These are phyloP conservation scores for Cardamine resedifolia DNA, from an alignment of 345 rosid genomes.

Conservation along the genomic window DNA sequence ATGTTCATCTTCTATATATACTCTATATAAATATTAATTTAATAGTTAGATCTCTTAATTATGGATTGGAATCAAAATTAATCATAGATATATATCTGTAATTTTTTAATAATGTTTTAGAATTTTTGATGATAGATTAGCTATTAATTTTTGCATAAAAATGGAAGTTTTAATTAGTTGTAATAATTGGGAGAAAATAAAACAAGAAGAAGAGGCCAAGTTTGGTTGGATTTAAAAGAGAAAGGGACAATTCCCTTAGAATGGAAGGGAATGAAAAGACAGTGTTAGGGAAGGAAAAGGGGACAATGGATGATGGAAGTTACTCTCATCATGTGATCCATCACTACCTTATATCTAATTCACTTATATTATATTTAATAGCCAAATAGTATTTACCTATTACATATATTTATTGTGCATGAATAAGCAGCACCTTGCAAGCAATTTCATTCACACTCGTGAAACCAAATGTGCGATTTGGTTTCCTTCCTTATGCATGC, in stretches of 20 bases:
- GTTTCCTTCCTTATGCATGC: background rate
- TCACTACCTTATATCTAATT: slow-evolving; percentile 26
- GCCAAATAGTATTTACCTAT: background rate
- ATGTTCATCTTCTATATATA: background rate
- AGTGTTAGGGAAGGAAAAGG: slow-evolving; percentile 38
- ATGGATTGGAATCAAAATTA: background rate
- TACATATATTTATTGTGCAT: background rate
- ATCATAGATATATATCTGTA: background rate
- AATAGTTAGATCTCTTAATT: background rate
- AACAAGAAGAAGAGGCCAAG: slow-evolving; percentile 42
- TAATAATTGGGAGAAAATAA: slow-evolving; percentile 23
- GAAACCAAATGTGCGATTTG: background rate
- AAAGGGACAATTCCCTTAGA: slow-evolving; percentile 40
- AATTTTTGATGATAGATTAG: background rate
- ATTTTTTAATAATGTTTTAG: background rate
- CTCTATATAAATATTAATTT: background rate
- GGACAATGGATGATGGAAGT: slow-evolving; percentile 41
- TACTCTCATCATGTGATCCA: slow-evolving; percentile 40
- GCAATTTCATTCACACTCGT: background rate
- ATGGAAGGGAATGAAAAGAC: slow-evolving; percentile 42
- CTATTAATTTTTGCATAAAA: background rate
- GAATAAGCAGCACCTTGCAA: background rate
- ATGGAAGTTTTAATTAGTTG: slow-evolving; percentile 6
- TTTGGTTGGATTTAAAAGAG: slow-evolving; percentile 39
- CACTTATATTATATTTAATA: slow-evolving; percentile 13